Conservation (phyloP, 257 asterid genomes). For the Fraxinus cuspidata region DNA sequence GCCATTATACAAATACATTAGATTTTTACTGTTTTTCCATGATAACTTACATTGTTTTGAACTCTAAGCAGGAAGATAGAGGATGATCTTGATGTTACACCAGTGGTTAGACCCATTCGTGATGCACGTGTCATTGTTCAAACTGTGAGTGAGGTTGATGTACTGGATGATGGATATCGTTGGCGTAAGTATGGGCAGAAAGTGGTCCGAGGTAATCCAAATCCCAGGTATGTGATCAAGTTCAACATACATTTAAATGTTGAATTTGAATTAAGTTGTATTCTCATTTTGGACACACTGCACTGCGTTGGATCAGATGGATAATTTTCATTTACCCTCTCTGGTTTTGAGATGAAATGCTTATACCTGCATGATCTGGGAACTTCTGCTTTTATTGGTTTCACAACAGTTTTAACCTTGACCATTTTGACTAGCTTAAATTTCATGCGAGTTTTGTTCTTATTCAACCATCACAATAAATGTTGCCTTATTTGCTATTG, state of each 20-base stretch:
- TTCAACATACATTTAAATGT: constrained; percentile 16
- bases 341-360: not conserved
- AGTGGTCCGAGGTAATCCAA: constrained; percentile 96
- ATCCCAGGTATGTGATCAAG: constrained; percentile 69
- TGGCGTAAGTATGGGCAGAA: constrained; percentile 99
- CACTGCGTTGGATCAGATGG: not conserved
- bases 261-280: not conserved
- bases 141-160: constrained; percentile 96
- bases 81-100: constrained; percentile 65
- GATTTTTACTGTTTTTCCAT: constrained; percentile 7
- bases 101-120: constrained; percentile 85
- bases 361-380: not conserved
- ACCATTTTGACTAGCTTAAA: not conserved
- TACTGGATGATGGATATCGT: constrained; percentile 91
- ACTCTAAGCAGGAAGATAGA: constrained; percentile 71
- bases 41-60: constrained; percentile 23
- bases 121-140: constrained; percentile 97
- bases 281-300: not conserved
- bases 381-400: not conserved
- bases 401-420: not conserved
- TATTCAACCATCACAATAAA: not conserved
- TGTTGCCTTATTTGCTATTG: not conserved
- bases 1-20: constrained; percentile 9
- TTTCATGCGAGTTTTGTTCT: not conserved
- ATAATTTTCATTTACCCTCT: not conserved